Percentiles rank a stretch among this genome's conserved stretches.
These are phyloP conservation scores for Neurospora sp. DNA, from an alignment of 495 filamentous ascomycete genomes.

Conservation along the genomic window DNA sequence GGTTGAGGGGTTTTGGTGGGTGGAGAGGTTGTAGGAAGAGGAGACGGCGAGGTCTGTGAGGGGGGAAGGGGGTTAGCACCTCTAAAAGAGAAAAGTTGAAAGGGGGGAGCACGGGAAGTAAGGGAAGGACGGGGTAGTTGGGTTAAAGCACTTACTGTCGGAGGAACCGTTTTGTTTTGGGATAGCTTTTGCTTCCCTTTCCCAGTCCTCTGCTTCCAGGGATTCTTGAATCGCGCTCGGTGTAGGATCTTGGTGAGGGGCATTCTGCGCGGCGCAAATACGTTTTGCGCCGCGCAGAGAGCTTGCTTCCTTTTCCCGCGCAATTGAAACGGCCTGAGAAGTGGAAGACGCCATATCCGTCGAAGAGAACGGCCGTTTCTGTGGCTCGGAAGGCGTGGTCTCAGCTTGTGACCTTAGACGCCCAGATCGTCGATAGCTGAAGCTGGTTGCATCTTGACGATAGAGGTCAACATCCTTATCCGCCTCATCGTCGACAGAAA, in stretches of 20 bases:
- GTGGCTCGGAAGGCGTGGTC: neutral
- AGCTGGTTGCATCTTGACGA: neutral
- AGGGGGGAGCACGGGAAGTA: neutral
- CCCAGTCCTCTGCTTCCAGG: neutral
- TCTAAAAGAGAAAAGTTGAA: neutral
- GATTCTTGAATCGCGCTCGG: neutral
- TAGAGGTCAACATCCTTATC: neutral
- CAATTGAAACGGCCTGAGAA: neutral
- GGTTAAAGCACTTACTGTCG: neutral
- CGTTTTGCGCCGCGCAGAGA: neutral
- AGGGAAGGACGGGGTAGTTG: neutral
- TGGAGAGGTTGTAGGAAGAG: neutral
- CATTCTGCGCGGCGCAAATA: neutral
- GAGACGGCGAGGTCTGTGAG: neutral
- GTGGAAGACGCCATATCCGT: neutral
- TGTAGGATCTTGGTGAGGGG: neutral
- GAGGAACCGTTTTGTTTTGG: neutral
- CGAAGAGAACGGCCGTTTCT: neutral
- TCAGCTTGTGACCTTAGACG: neutral
- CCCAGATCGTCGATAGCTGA: neutral
- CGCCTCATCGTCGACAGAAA: neutral
- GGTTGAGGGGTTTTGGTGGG: neutral
- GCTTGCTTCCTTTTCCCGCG: neutral
- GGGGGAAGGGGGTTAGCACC: neutral
- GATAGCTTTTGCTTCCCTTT: neutral